These are phyloP conservation scores for Populus hybrid DNA, from an alignment of 441 rosid genomes.

Conservation along the genomic window DNA sequence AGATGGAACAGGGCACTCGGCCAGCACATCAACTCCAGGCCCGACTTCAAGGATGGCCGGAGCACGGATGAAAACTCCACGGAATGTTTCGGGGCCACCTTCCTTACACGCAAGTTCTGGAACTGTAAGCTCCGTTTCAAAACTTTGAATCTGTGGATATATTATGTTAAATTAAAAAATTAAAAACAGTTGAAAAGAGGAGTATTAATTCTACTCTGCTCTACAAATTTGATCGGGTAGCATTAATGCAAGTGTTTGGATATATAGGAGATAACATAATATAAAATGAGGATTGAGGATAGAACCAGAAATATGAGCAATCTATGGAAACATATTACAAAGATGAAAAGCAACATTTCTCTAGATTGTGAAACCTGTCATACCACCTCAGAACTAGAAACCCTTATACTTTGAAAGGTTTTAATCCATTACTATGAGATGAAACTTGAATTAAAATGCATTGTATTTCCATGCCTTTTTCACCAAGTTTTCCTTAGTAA, in stretches of 20 bases:
- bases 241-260: background rate
- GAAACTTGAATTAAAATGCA: constrained; percentile 2
- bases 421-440: background rate
- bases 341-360: background rate
- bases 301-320: background rate
- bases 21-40: constrained; percentile 80
- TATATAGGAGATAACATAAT: background rate
- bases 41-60: constrained; percentile 89
- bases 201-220: background rate
- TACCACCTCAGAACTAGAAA: background rate
- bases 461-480: background rate
- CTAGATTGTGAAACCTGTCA: background rate
- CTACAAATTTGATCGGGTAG: background rate
- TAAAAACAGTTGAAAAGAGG: background rate
- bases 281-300: background rate
- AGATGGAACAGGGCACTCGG: constrained; percentile 62
- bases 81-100: constrained; percentile 82
- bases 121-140: constrained; percentile 78
- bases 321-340: background rate
- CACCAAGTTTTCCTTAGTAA: background rate
- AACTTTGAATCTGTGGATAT: constrained; percentile 64
- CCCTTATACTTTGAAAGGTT: background rate
- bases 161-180: background rate
- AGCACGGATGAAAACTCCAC: constrained; percentile 93
- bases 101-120: constrained; percentile 73